Base-by-base conservation (phyloP, 2,329 filamentous ascomycete genomes). In the Exophiala aquamarina region DNA sequence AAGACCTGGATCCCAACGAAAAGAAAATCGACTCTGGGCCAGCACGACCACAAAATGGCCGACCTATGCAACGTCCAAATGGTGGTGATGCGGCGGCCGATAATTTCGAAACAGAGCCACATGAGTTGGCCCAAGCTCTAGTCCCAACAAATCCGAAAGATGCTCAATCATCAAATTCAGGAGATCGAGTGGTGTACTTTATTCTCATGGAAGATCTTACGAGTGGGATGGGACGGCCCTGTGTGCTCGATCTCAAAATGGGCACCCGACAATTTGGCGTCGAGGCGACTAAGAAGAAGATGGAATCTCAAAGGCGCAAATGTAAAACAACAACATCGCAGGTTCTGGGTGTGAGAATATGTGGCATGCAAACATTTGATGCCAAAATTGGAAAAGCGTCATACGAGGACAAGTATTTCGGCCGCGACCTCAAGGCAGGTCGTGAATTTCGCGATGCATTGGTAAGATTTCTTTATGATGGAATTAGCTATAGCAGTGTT, bases 401-500 rank as follows among this genome's bases (percentile, higher is more conserved):
- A n/a, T 98, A 97, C 63, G 87, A 95, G 64, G 93, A 98, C 77
- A 98, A 98, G 69, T 98, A 98, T 67, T 95, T 89, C 64, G 93
- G 93, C 2, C 86, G 93, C 44, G 83, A 89, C 58, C 74, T 98
- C 26, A 91, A 91, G 66, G 89, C 87, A 2, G 93, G 93, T 2
- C 76, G 79, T 3, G 89, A 97, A 63, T 97, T 98, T 61, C 88
- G 95, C 63, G 82, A 86, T 49, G 91, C 91, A 0, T 75, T 98
- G 4, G 92, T 84, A 42, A 83, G 87, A 20, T 98, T 97, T 64
- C 79, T 98, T 52, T 95, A 90, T 66, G 89, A 97, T 58, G 93
- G 92, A 0, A 78, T 89, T 17, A 89, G 91, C 55, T 81, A 89
- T 62, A 75, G 81, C 23, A 91, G 89, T 62, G 85, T 95, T 7